Evolutionary conservation across 2,329 filamentous ascomycete genomes (phyloP).

Genomic region (Pyrenophora graminea): DNA sequence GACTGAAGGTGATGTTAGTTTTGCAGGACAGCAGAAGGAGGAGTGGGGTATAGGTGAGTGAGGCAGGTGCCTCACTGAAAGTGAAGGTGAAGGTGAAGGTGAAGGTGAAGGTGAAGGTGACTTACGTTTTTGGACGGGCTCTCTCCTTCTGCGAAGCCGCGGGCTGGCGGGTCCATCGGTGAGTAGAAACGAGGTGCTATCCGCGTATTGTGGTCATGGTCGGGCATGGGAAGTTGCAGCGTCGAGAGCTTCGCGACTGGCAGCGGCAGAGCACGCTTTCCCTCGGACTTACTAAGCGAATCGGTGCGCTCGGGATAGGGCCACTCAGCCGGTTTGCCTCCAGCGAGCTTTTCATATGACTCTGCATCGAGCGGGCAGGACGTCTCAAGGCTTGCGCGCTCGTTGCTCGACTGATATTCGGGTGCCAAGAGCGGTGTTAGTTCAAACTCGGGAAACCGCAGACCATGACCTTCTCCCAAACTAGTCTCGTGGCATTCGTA

Average conservation of each 20-base stretch:
- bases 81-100: conserved; percentile 7
- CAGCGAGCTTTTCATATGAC: conserved; percentile 37
- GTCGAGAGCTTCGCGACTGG: conserved; percentile 4
- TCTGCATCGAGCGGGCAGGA: conserved; percentile 28
- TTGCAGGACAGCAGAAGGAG: not conserved
- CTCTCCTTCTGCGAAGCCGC: conserved; percentile 23
- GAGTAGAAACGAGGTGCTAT: conserved; percentile 37
- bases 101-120: conserved; percentile 4
- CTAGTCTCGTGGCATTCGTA: conserved; percentile 3
- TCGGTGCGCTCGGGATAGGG: conserved; percentile 15
- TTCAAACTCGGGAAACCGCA: conserved; percentile 23
- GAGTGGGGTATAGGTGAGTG: not conserved
- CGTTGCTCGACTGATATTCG: conserved; percentile 11
- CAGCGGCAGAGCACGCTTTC: conserved; percentile 13
- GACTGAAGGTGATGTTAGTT: conserved; percentile 26
- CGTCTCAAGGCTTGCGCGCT: conserved; percentile 30
- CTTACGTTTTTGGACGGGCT: conserved; percentile 42
- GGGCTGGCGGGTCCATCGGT: conserved; percentile 29
- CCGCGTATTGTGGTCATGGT: conserved; percentile 10
- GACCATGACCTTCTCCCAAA: conserved; percentile 7
- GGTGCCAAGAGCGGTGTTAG: conserved; percentile 18
- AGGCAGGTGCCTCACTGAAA: conserved; percentile 8
- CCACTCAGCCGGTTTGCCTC: conserved; percentile 26
- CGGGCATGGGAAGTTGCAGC: conserved; percentile 10
- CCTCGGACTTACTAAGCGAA: conserved; percentile 12